These are phyloP conservation scores for Solanum pimpinellifolium DNA, from an alignment of 257 asterid genomes.

Conservation along the genomic window DNA sequence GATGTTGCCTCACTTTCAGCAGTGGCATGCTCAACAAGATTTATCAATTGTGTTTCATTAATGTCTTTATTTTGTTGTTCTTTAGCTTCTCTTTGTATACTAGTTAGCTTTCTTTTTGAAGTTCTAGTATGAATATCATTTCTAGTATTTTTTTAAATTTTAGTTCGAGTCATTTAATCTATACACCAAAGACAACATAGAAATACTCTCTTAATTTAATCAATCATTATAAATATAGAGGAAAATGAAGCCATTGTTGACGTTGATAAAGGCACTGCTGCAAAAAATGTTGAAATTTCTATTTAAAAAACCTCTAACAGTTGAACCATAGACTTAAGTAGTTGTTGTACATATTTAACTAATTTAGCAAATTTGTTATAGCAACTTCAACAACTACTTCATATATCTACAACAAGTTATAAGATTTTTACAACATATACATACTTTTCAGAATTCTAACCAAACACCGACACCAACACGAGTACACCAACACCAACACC, in stretches of 20 bases:
- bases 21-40: neutral
- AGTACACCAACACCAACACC: neutral
- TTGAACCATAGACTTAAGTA: neutral
- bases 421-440: neutral
- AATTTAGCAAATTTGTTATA: neutral
- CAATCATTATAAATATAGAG: neutral
- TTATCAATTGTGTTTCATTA: neutral
- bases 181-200: no score
- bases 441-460: no score
- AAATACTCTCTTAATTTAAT: neutral
- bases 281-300: neutral
- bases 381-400: neutral
- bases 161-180: neutral
- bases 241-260: neutral
- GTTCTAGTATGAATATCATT: neutral
- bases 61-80: neutral
- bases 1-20: neutral
- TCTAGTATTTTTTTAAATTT: no score
- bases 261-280: neutral
- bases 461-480: neutral
- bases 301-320: neutral
- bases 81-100: neutral
- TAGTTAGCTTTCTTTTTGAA: neutral
- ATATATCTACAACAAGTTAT: neutral
- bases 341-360: neutral